A percentile compares a stretch with the other conserved stretches of the same genome.
Conservation (phyloP, 208 protist genomes). For the Histomonas meleagridis region DNA sequence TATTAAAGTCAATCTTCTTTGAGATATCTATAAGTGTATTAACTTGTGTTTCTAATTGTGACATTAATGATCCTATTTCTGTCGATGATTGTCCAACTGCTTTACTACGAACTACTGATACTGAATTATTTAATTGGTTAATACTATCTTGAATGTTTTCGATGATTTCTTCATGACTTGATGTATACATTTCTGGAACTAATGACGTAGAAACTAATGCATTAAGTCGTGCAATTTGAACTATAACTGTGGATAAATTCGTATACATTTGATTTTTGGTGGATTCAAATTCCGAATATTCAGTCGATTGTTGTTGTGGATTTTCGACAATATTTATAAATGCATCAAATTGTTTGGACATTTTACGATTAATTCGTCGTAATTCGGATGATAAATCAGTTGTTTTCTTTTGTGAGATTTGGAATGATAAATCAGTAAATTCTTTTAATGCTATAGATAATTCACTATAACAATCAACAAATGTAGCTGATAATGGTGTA, state of each 20-base stretch:
- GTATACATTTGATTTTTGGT: background rate
- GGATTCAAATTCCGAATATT: background rate
- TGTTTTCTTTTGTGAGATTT: background rate
- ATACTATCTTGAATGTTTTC: background rate
- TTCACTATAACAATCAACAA: conserved; percentile 1
- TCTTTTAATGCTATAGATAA: background rate
- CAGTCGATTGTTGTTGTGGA: background rate
- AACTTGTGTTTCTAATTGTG: background rate
- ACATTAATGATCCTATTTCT: background rate
- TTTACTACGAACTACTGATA: background rate
- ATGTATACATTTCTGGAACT: background rate
- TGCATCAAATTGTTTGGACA: conserved; percentile 16
- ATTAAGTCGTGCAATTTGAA: background rate
- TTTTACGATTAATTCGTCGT: background rate
- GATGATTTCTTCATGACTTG: background rate
- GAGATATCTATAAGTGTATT: background rate
- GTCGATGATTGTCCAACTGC: background rate
- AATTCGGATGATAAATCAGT: background rate
- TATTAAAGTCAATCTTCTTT: background rate
- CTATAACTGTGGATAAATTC: background rate
- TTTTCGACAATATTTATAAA: conserved; percentile 21
- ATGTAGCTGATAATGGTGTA: background rate
- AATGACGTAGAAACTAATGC: background rate
- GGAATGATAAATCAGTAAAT: background rate
- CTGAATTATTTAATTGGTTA: background rate